Conservation (phyloP, 768 basidiomycete species). For the Lentinula aciculospora region DNA sequence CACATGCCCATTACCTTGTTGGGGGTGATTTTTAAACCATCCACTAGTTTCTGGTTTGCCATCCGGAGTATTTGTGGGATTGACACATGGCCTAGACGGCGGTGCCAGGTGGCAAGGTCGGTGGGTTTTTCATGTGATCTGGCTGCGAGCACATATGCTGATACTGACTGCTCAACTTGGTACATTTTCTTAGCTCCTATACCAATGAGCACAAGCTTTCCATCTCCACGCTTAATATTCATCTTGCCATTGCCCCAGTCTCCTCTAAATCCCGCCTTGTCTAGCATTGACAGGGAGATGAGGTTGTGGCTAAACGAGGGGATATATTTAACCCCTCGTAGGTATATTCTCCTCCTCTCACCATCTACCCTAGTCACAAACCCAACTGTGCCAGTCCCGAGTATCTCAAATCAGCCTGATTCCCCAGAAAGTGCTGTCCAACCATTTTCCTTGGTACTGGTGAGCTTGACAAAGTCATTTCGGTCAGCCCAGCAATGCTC, state of each 20-base stretch:
- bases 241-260: background rate
- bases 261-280: background rate
- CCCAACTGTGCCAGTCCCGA: background rate
- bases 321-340: background rate
- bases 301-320: background rate
- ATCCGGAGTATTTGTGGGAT: background rate
- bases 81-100: background rate
- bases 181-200: background rate
- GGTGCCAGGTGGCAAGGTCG: background rate
- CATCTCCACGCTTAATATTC: background rate
- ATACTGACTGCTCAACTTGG: background rate
- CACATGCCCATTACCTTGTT: slow-evolving; percentile 2
- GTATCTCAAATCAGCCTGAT: too few species aligned
- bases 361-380: background rate
- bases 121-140: background rate
- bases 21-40: background rate
- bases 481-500: too few species aligned
- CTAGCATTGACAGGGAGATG: background rate
- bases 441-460: background rate
- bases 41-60: background rate
- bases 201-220: background rate
- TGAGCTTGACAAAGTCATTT: background rate
- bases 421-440: background rate
- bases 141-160: background rate
- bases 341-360: background rate